phyloP scores from a whole-genome alignment of 768 basidiomycete species.

The Hygrophoropsis aurantiaca region DNA sequence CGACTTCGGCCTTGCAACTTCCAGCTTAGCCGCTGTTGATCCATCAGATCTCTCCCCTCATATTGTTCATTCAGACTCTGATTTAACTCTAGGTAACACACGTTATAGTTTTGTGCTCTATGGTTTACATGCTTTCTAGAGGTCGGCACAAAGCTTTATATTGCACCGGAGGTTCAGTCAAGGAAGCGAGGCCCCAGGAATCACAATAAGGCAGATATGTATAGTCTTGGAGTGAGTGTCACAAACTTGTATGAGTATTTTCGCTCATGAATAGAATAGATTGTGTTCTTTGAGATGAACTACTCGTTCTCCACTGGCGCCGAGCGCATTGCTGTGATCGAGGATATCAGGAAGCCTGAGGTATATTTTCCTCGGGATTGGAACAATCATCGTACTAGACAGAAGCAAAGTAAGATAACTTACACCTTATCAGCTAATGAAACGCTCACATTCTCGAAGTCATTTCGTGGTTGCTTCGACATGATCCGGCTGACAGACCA shows the following conservation, averaged over 20 bases:
- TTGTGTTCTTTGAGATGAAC: slow-evolving; percentile 98
- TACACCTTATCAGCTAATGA: background rate
- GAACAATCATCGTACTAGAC: slow-evolving; percentile 58
- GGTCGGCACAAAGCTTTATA: slow-evolving; percentile 90
- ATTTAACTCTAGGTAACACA: slow-evolving; percentile 70
- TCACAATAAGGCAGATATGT: slow-evolving; percentile 91
- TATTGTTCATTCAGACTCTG: slow-evolving; percentile 47
- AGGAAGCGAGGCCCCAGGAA: slow-evolving; percentile 63
- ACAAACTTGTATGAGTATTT: background rate
- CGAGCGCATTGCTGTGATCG: slow-evolving; percentile 83
- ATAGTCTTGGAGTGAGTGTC: slow-evolving; percentile 77
- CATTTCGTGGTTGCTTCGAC: slow-evolving; percentile 78
- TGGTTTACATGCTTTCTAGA: slow-evolving; percentile 39
- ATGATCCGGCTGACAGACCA: slow-evolving; percentile 77
- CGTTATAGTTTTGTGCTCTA: background rate
- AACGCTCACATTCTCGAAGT: slow-evolving; percentile 41
- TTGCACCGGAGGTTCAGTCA: slow-evolving; percentile 86
- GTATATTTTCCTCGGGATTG: slow-evolving; percentile 79
- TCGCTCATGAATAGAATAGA: slow-evolving; percentile 39
- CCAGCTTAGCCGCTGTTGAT: slow-evolving; percentile 75
- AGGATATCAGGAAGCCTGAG: slow-evolving; percentile 68
- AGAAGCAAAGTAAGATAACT: slow-evolving; percentile 64
- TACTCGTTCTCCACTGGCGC: slow-evolving; percentile 77
- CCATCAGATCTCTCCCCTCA: slow-evolving; percentile 62
- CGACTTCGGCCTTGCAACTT: slow-evolving; percentile 91